A percentile compares a stretch with the other conserved stretches of the same genome.
These are phyloP conservation scores for Euryodendron excelsum DNA, from an alignment of 148 eudicot genomes.

Conservation along the genomic window DNA sequence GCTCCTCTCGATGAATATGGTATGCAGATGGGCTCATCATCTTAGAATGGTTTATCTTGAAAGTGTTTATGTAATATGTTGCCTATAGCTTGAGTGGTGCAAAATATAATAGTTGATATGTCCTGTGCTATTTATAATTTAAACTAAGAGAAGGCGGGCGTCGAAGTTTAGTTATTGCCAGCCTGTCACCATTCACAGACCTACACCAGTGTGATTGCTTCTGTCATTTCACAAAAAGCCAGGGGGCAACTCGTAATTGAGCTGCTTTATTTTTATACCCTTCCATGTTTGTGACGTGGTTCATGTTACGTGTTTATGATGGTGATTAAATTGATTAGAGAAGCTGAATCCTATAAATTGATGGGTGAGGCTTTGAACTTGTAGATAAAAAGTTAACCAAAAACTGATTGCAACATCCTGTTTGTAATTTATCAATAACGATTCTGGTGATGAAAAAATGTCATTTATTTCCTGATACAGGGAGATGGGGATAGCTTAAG, in stretches of 20 bases:
- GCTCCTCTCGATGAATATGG: slow-evolving; percentile 86
- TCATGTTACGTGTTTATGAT: not conserved
- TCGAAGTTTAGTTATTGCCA: slow-evolving; percentile 1
- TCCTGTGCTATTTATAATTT: not conserved
- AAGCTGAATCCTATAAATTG: slow-evolving; percentile 1
- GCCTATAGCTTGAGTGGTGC: not conserved
- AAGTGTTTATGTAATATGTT: not conserved
- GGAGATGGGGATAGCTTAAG: not conserved
- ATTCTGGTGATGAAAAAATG: not conserved
- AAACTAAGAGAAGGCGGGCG: not conserved
- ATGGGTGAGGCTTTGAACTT: not conserved
- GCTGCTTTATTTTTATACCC: not conserved
- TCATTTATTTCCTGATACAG: not conserved
- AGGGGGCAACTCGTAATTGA: not conserved
- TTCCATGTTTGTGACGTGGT: not conserved
- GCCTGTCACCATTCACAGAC: slow-evolving; percentile 3
- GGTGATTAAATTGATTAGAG: not conserved
- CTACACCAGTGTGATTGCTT: not conserved
- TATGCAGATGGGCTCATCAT: slow-evolving; percentile 17
- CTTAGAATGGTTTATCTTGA: not conserved
- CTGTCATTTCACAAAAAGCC: not conserved
- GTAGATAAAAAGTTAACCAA: not conserved
- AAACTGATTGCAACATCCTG: slow-evolving; percentile 3
- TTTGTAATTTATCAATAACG: not conserved
- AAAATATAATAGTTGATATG: not conserved